Evolutionary conservation across 768 basidiomycete genomes (phyloP).

Genomic region (Podaxis mareebaensis): DNA sequence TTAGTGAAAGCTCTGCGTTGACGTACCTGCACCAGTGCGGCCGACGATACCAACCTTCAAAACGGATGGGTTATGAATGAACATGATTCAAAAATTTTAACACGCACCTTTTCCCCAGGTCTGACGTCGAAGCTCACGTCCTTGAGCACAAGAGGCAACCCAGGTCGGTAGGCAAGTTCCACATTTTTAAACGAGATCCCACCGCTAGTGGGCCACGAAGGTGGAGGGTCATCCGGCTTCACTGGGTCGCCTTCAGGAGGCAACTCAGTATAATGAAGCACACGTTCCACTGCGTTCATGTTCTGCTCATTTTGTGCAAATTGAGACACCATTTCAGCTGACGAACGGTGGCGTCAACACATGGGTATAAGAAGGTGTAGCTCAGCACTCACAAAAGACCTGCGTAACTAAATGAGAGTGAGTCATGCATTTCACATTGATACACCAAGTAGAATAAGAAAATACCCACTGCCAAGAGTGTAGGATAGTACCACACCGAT

Average conservation of each 20-base stretch:
- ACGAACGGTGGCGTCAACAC: constrained; percentile 11
- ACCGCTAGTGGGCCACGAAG: constrained; percentile 53
- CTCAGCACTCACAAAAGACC: constrained; percentile 38
- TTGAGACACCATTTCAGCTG: constrained; percentile 54
- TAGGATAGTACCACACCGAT: constrained; percentile 59
- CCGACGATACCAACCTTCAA: constrained; percentile 47
- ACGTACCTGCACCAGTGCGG: constrained; percentile 44
- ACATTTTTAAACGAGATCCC: constrained; percentile 57
- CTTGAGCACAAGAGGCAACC: constrained; percentile 65
- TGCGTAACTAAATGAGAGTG: constrained; percentile 38
- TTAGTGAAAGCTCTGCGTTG: not conserved
- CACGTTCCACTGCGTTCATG: constrained; percentile 73
- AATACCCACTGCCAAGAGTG: constrained; percentile 43
- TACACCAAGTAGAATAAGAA: not conserved
- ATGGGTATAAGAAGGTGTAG: not conserved
- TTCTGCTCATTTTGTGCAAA: constrained; percentile 67
- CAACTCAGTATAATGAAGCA: constrained; percentile 69
- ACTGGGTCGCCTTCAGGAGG: constrained; percentile 50
- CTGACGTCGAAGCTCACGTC: constrained; percentile 54
- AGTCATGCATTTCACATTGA: not conserved
- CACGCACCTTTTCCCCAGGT: constrained; percentile 63
- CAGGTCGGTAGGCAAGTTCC: constrained; percentile 57
- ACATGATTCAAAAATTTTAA: not conserved
- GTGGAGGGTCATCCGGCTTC: constrained; percentile 45
- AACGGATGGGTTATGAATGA: not conserved